Evolutionary conservation across 768 basidiomycete species (phyloP), one percentile per base, ranked within the genome.

Genomic region (Mycena vulgaris): DNA sequence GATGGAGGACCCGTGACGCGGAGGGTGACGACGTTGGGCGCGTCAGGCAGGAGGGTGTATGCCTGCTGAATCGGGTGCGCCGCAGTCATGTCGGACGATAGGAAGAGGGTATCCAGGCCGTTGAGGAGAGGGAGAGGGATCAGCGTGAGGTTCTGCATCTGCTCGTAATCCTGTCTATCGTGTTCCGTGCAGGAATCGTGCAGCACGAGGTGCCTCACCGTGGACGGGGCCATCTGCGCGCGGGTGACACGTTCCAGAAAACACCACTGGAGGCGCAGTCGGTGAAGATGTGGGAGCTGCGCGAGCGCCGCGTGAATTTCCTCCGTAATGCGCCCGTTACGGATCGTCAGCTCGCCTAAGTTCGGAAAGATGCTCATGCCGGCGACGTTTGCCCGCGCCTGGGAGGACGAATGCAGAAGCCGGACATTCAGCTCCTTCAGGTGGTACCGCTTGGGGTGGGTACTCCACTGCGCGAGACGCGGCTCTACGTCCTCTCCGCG

Each of bases 131-230:
- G 21, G 8, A 25, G 48, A 16, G 60, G 60, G n/a, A 62, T 23
- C 17, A 62, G n/a, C 9, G 48, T 1, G 3, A 62, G 23, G 30
- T 39, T 31, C 7, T 25, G 57, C 57, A 13, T 5, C 28, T 28
- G 14, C 13, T 9, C 6, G 19, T 31, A 40, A 58, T 39, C 1
- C 5, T 19, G 13, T 42, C 40, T n/a, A n/a, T n/a, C n/a, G n/a
- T n/a, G n/a, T n/a, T 21, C 40, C 40, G 30, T 28, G 27, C 28
- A 16, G 3, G n/a, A 25, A 14, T 42, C 57, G 47, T 62, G 60
- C 48, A 62, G 48, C 2, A 62, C 21, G 31, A 51, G 60, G 13
- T 19, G 8, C 47, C n/a, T 62, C 33, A 62, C 48, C 8, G 60
- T 51, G 33, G 33, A 17, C 25, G 42, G 47, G 60, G 16, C 48